A percentile compares a stretch with the other conserved stretches of the same genome.
Evolutionary conservation across 2,329 filamentous ascomycete genomes (phyloP).

Genomic region (Tolypocladium nubicola): DNA sequence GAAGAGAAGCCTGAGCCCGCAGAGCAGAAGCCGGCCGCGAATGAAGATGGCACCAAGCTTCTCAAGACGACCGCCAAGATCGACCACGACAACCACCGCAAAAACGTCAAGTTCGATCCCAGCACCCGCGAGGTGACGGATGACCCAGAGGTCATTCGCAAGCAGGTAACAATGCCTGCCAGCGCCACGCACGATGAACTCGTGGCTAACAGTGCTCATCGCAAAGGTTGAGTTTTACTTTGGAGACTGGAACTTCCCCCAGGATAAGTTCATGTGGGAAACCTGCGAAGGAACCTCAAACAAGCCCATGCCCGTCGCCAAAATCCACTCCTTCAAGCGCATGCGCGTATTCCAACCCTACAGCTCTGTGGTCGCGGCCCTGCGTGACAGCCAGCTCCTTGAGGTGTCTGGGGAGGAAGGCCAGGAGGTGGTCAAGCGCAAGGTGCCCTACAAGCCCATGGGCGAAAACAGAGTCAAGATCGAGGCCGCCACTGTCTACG

Average conservation of each 20-base stretch:
- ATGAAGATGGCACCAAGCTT: constrained; percentile 17
- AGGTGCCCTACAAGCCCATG: constrained; percentile 53
- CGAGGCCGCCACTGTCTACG: constrained; percentile 73
- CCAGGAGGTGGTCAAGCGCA: constrained; percentile 65
- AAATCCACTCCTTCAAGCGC: constrained; percentile 81
- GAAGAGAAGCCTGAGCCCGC: constrained; percentile 3
- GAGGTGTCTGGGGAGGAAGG: constrained; percentile 65
- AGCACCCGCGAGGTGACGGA: constrained; percentile 57
- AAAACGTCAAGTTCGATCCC: constrained; percentile 63
- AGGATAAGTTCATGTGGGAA: constrained; percentile 78
- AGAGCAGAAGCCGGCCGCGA: constrained; percentile 2
- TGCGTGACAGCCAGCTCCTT: constrained; percentile 66
- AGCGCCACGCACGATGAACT: not conserved
- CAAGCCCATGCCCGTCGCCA: constrained; percentile 67
- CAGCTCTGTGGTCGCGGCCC: constrained; percentile 69
- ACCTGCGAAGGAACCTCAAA: constrained; percentile 70
- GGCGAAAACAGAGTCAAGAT: constrained; percentile 52
- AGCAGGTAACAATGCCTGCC: constrained; percentile 48
- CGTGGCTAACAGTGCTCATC: not conserved
- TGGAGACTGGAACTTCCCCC: constrained; percentile 78
- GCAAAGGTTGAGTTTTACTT: constrained; percentile 92
- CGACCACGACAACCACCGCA: constrained; percentile 28
- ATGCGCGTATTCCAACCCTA: constrained; percentile 94
- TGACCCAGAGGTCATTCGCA: constrained; percentile 71
- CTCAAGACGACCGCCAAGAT: constrained; percentile 34